Evolutionary conservation across 768 basidiomycete genomes (phyloP).

Genomic region (Amanita polypyramis): DNA sequence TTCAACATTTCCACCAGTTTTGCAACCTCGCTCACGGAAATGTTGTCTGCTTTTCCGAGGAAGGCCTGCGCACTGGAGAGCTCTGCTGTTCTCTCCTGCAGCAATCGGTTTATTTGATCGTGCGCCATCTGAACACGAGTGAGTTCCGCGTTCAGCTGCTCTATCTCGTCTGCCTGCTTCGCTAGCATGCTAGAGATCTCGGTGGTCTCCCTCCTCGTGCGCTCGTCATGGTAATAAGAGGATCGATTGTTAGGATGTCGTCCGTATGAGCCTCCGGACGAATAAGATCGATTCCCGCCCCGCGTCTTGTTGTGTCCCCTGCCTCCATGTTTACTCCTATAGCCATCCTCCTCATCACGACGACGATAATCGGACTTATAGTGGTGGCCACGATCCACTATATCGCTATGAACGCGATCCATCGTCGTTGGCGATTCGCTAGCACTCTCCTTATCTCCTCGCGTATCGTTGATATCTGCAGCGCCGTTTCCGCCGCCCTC

Average conservation of each 20-base stretch:
- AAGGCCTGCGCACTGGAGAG: slow-evolving; percentile 39
- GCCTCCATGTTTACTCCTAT: background rate
- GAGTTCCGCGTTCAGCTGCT: background rate
- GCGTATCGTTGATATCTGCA: background rate
- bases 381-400: background rate
- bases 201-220: too few species aligned
- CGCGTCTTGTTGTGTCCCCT: background rate
- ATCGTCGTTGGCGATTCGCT: background rate
- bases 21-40: slow-evolving; percentile 33
- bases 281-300: background rate
- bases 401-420: background rate
- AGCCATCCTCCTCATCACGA: background rate
- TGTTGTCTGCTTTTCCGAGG: slow-evolving; percentile 32
- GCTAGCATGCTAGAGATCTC: background rate
- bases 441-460: background rate
- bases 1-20: slow-evolving; percentile 30
- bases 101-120: slow-evolving; percentile 16
- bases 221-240: background rate
- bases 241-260: too few species aligned
- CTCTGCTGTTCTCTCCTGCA: slow-evolving; percentile 34
- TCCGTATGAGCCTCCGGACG: background rate
- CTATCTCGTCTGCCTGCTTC: background rate
- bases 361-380: background rate
- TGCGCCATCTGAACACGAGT: background rate
- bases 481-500: background rate